A percentile compares a stretch with the other conserved stretches of the same genome.
These are phyloP conservation scores for Suillus brevipes DNA, from an alignment of 768 basidiomycete species.

Conservation along the genomic window DNA sequence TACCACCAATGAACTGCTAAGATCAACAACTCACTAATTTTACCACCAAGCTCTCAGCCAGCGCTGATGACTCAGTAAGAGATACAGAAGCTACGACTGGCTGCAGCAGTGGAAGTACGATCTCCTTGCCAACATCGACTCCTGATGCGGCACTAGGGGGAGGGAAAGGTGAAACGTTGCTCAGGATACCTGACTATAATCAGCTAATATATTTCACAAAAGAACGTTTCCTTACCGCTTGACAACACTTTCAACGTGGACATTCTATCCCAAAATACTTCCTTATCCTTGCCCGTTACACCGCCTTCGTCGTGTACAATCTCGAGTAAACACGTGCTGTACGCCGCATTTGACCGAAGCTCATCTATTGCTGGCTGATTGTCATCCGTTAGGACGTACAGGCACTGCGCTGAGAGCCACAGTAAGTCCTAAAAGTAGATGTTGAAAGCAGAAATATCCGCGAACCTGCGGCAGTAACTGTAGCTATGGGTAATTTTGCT, in stretches of 20 bases:
- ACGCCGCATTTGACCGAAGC: conserved; percentile 58
- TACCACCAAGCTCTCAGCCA: conserved; percentile 52
- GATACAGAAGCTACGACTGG: conserved; percentile 64
- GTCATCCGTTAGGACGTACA: conserved; percentile 92
- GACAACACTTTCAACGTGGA: conserved; percentile 64
- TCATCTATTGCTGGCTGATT: conserved; percentile 75
- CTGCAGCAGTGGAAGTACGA: conserved; percentile 69
- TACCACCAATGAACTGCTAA: not conserved
- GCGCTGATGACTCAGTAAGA: conserved; percentile 48
- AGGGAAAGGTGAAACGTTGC: conserved; percentile 75
- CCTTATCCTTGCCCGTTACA: conserved; percentile 41
- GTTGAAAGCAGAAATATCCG: not conserved
- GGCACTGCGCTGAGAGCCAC: conserved; percentile 68
- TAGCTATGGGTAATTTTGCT: conserved; percentile 64
- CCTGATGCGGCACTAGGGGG: conserved; percentile 61
- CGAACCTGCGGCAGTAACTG: conserved; percentile 81
- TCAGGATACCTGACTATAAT: conserved; percentile 58
- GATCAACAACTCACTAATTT: conserved; percentile 43
- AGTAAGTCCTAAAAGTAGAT: not conserved
- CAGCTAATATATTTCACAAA: not conserved
- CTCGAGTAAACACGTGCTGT: conserved; percentile 64
- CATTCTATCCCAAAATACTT: conserved; percentile 46
- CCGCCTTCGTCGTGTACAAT: conserved; percentile 45
- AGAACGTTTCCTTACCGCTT: conserved; percentile 50
- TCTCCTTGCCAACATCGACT: conserved; percentile 68